Conservation (phyloP, 768 basidiomycete species). For the Sarcomyxa edulis region DNA sequence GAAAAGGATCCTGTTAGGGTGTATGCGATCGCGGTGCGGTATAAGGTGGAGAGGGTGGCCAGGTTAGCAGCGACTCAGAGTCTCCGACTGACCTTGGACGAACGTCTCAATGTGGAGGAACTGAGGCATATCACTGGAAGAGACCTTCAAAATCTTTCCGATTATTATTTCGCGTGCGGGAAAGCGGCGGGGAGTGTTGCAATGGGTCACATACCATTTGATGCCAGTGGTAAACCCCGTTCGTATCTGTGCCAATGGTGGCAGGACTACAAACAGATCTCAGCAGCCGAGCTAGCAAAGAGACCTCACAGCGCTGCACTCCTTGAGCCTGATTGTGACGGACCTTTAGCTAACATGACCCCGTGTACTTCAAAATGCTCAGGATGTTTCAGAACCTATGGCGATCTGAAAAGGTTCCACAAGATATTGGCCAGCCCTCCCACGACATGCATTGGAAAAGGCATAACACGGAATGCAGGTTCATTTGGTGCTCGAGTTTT, state of each 20-base stretch:
- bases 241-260: not conserved
- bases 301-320: not conserved
- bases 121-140: constrained; percentile 28
- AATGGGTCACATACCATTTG: not conserved
- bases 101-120: constrained; percentile 27
- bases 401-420: not conserved
- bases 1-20: constrained; percentile 27
- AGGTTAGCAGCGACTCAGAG: constrained; percentile 28
- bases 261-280: not conserved
- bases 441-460: not conserved
- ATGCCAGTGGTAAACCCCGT: not conserved
- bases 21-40: constrained; percentile 34
- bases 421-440: not conserved
- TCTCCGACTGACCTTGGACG: constrained; percentile 27
- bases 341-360: not conserved
- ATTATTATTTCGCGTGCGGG: constrained; percentile 1
- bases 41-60: constrained; percentile 25
- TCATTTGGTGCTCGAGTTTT: no score
- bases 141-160: not conserved
- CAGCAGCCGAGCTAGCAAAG: not conserved
- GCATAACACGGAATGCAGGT: no score
- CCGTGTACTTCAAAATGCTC: not conserved
- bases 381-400: not conserved
- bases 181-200: not conserved
- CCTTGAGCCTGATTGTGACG: not conserved